Conservation (phyloP, 2,329 filamentous ascomycete species). For the Aspergillus vadensis region DNA sequence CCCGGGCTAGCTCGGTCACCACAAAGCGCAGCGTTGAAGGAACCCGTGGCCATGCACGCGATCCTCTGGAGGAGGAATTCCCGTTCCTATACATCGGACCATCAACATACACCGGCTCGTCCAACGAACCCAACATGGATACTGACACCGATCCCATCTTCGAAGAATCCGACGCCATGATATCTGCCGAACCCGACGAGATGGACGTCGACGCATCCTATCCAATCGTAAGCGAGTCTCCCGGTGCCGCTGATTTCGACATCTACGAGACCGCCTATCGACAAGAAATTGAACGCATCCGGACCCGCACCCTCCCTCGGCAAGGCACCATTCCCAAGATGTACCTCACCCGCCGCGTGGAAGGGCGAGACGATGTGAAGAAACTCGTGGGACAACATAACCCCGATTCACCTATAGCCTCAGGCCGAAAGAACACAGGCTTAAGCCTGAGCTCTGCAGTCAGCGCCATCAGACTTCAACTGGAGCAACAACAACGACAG, state of each 20-base stretch:
- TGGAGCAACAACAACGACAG: slow-evolving; percentile 15
- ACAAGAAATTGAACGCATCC: slow-evolving; percentile 75
- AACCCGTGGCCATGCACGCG: slow-evolving; percentile 63
- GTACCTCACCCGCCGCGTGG: slow-evolving; percentile 58
- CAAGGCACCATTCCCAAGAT: slow-evolving; percentile 56
- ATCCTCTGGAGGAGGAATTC: slow-evolving; percentile 65
- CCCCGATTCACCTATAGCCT: slow-evolving; percentile 1
- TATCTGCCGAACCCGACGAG: slow-evolving; percentile 38
- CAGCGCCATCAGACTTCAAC: slow-evolving; percentile 20
- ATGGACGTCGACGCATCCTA: slow-evolving; percentile 17
- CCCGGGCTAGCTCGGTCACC: slow-evolving; percentile 33
- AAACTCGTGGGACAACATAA: slow-evolving; percentile 34
- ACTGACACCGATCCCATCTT: slow-evolving; percentile 19
- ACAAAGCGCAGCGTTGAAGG: slow-evolving; percentile 47
- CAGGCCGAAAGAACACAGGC: slow-evolving; percentile 18
- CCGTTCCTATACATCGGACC: slow-evolving; percentile 77
- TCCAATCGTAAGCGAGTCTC: slow-evolving; percentile 75
- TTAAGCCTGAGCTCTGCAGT: slow-evolving; percentile 18
- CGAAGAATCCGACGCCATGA: slow-evolving; percentile 36
- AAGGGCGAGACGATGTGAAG: slow-evolving; percentile 43
- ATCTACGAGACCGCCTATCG: slow-evolving; percentile 89
- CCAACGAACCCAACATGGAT: slow-evolving; percentile 17
- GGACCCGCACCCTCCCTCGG: slow-evolving; percentile 42
- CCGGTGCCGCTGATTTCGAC: slow-evolving; percentile 78
- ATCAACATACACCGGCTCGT: slow-evolving; percentile 45